Base-by-base conservation (phyloP, 768 basidiomycete genomes). In the Macrolepiota albuminosa region DNA sequence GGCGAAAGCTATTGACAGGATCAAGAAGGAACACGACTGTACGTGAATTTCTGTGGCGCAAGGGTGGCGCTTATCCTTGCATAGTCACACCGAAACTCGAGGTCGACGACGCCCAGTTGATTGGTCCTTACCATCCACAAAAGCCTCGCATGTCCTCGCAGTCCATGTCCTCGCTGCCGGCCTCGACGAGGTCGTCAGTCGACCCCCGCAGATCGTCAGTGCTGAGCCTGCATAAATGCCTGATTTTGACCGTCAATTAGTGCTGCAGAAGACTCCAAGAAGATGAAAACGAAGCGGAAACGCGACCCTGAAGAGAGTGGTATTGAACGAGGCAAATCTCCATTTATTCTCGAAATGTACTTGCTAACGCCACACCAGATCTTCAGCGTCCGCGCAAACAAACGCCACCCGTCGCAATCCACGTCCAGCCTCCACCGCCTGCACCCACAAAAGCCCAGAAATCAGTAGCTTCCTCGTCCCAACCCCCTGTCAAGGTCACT, bases 241-340 rank as follows among this genome's bases (percentile, higher is more conserved):
- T 61, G 52, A 61, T 43, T 63, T 40, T 13, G 6, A 37, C 48
- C 60, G 50, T 43, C 29, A 31, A 46, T 24, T 40, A 72, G 72
- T 45, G 65, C 69, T 33, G 67, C 71, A 11, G 81, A 85, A 13
- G 88, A 89, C 50, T 61, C 77, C 33, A 89, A 87, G 77, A 89
- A 84, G 74, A 90, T 88, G 77, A 91, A 89, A 76, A 91, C 91
- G 75, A 93, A 92, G 69, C 88, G 91, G 72, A 91, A 89, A 80
- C 82, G 88, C 58, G 89, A 90, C 42, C 76, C 80, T 9, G 84
- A 82, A 42, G 85, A 85, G n/a, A 88, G 87, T 64, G 90, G 91
- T 63, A 71, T 76, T 36, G 89, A 91, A 67, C 77, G 77, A 69
- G 83, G 84, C 84, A 71, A 40, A 51, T 1, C 6, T 16, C 7